phyloP scores from a whole-genome alignment of 2,329 filamentous ascomycete genomes.

The Penicillium sp. region DNA sequence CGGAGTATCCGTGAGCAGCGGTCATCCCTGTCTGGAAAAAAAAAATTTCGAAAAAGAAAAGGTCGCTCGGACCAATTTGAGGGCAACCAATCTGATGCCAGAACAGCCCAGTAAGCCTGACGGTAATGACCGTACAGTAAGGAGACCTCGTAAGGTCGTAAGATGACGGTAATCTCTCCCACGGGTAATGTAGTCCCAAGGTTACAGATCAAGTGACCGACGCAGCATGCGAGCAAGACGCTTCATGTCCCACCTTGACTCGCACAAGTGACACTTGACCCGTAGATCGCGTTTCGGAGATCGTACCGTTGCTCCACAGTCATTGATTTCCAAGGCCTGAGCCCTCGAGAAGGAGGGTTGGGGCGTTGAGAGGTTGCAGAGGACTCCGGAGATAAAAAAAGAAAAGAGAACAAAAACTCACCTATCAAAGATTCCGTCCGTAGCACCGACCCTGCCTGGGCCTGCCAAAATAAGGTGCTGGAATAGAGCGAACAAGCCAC shows the following conservation, averaged over 20 bases:
- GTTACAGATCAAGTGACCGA: slow-evolving; percentile 59
- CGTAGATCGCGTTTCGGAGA: slow-evolving; percentile 37
- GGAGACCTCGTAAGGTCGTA: slow-evolving; percentile 21
- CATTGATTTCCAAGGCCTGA: slow-evolving; percentile 22
- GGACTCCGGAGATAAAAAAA: slow-evolving; percentile 18
- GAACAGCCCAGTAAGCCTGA: slow-evolving; percentile 16
- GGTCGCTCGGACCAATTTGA: slow-evolving; percentile 23
- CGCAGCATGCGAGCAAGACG: slow-evolving; percentile 55
- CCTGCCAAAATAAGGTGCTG: slow-evolving; percentile 73
- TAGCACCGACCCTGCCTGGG: slow-evolving; percentile 70
- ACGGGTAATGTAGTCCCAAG: slow-evolving; percentile 17
- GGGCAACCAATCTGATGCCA: slow-evolving; percentile 20
- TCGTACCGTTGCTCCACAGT: slow-evolving; percentile 34
- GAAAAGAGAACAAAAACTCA: slow-evolving; percentile 56
- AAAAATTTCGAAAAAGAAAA: neutral
- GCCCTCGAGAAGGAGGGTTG: slow-evolving; percentile 13
- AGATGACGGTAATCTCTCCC: slow-evolving; percentile 27
- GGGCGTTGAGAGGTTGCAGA: slow-evolving; percentile 1
- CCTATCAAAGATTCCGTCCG: slow-evolving; percentile 84
- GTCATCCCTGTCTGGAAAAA: slow-evolving; percentile 14
- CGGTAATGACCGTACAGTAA: slow-evolving; percentile 31
- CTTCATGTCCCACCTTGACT: slow-evolving; percentile 31
- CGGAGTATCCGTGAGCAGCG: neutral
- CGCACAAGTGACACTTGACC: slow-evolving; percentile 28
- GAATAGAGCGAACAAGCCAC: slow-evolving; percentile 69